phyloP scores from a whole-genome alignment of 164 flowering plant species.

The Magnolia sinica region DNA sequence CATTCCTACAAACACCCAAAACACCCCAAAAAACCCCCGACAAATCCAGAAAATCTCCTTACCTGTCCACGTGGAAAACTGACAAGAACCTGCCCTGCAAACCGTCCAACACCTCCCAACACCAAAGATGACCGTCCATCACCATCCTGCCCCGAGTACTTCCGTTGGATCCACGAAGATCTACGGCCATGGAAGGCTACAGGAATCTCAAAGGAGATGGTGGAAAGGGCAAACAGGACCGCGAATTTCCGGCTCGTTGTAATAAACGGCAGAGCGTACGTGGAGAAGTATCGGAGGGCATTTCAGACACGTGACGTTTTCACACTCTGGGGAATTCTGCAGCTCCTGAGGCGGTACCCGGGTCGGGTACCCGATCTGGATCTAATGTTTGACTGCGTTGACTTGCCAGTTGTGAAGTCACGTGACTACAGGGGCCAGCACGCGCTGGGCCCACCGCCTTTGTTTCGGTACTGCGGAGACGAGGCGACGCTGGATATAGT shows the following conservation, averaged over 20 bases:
- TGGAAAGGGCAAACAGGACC: slow-evolving; percentile 21
- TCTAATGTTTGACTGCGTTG: slow-evolving; percentile 41
- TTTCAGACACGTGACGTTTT: slow-evolving; percentile 41
- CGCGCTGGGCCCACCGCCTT: slow-evolving; percentile 31
- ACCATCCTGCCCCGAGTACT: slow-evolving; percentile 38
- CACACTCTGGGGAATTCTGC: slow-evolving; percentile 53
- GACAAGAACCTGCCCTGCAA: slow-evolving; percentile 37
- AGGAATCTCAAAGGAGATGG: slow-evolving; percentile 44
- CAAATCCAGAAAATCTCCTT: slow-evolving; percentile 35
- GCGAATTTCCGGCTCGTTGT: slow-evolving; percentile 37
- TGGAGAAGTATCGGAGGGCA: slow-evolving; percentile 24
- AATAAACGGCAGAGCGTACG: slow-evolving; percentile 29
- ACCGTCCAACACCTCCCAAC: neutral
- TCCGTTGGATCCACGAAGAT: slow-evolving; percentile 59
- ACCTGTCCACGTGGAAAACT: slow-evolving; percentile 37
- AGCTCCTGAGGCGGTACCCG: slow-evolving; percentile 43
- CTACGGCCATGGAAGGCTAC: slow-evolving; percentile 37
- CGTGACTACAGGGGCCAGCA: slow-evolving; percentile 1
- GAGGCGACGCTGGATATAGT: slow-evolving; percentile 27
- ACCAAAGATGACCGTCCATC: neutral
- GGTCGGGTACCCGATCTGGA: slow-evolving; percentile 47
- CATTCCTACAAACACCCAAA: neutral
- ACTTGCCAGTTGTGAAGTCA: slow-evolving; percentile 27
- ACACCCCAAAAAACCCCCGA: slow-evolving; percentile 25
- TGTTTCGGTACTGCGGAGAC: slow-evolving; percentile 40